These are phyloP conservation scores for Penicillium nordicum DNA, from an alignment of 2,329 filamentous ascomycete genomes.

Conservation along the genomic window DNA sequence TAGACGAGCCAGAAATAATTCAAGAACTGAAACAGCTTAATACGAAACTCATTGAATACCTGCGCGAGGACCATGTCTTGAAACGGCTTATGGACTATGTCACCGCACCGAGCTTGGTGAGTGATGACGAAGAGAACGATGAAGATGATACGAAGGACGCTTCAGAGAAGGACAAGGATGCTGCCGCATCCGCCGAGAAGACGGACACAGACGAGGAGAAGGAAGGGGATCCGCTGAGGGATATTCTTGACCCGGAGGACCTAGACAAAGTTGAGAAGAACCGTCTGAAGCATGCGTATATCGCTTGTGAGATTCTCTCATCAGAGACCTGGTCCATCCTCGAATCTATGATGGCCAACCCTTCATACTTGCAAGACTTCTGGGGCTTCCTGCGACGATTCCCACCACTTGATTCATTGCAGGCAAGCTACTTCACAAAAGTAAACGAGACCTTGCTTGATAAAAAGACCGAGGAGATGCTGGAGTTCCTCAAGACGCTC, in stretches of 20 bases:
- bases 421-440: conserved; percentile 97
- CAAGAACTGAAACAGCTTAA: conserved; percentile 99
- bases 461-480: conserved; percentile 97
- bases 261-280: conserved; percentile 80
- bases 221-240: conserved; percentile 34
- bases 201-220: conserved; percentile 34
- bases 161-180: conserved; percentile 26
- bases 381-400: conserved; percentile 84
- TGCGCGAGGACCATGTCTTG: conserved; percentile 82
- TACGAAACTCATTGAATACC: conserved; percentile 92
- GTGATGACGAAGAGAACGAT: conserved; percentile 52
- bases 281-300: conserved; percentile 88
- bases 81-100: conserved; percentile 88
- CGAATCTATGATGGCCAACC: conserved; percentile 85
- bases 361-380: conserved; percentile 72
- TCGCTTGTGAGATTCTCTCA: conserved; percentile 87
- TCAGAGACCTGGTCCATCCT: conserved; percentile 97
- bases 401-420: conserved; percentile 84
- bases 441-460: conserved; percentile 97
- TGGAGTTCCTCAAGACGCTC: conserved; percentile 79
- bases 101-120: conserved; percentile 64
- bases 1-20: conserved; percentile 93
- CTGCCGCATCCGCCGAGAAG: conserved; percentile 19
- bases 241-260: conserved; percentile 40
- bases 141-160: conserved; percentile 47